A percentile compares a stretch with the other conserved stretches of the same genome.
Conservation (phyloP, 495 filamentous ascomycete species). For the Lophiotrema nucula region DNA sequence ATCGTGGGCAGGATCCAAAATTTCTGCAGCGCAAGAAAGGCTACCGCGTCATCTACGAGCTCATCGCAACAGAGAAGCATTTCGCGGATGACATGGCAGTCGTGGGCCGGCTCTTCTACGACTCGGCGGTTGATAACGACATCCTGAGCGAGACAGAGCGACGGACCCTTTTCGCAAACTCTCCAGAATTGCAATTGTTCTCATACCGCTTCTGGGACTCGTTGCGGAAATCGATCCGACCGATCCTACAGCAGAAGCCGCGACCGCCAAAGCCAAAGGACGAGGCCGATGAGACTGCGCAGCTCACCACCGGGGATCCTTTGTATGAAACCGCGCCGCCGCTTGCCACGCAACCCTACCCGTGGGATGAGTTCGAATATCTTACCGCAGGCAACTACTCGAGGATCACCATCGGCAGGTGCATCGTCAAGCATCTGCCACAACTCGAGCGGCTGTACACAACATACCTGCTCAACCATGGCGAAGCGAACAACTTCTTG, state of each 20-base stretch:
- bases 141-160: conserved; percentile 79
- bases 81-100: conserved; percentile 94
- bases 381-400: conserved; percentile 43
- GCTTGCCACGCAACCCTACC: not conserved
- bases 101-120: conserved; percentile 93
- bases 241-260: conserved; percentile 6
- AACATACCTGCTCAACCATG: conserved; percentile 82
- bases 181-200: conserved; percentile 67
- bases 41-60: conserved; percentile 77
- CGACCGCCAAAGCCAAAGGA: not conserved
- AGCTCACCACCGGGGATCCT: not conserved
- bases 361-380: conserved; percentile 5
- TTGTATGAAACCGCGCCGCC: not conserved
- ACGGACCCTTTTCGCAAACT: conserved; percentile 86
- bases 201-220: conserved; percentile 4
- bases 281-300: not conserved
- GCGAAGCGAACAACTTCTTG: conserved; percentile 70
- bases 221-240: conserved; percentile 12
- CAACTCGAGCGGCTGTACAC: conserved; percentile 83
- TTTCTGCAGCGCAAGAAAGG: conserved; percentile 49
- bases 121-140: conserved; percentile 66
- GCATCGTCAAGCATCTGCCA: conserved; percentile 66
- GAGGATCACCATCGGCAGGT: conserved; percentile 56
- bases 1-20: not conserved
- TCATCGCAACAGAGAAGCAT: conserved; percentile 84